These are phyloP conservation scores for Microascus cirrosus DNA, from an alignment of 2,329 filamentous ascomycete species.

Conservation along the genomic window DNA sequence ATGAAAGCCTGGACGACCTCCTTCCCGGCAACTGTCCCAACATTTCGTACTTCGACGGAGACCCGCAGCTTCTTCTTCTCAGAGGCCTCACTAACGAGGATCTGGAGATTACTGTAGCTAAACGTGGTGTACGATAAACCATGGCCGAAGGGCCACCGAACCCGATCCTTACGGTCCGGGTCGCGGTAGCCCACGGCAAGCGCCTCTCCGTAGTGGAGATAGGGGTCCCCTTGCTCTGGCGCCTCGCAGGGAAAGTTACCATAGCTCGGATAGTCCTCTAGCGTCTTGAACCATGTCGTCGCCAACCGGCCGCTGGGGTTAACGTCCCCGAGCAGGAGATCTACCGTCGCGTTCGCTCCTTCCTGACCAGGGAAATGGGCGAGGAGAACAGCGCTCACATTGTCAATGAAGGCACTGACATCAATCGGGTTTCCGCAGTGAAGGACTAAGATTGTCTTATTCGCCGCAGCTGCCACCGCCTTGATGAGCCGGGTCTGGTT, in stretches of 20 bases:
- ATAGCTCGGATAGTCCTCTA: constrained; percentile 8
- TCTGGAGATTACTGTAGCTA: too few species aligned
- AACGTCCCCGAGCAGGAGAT: constrained; percentile 6
- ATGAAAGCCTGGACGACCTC: too few species aligned
- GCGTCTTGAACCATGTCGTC: constrained; percentile 8
- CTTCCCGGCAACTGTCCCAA: too few species aligned
- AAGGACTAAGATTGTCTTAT: constrained; percentile 3
- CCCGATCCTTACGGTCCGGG: too few species aligned
- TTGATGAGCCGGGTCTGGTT: constrained; percentile 5
- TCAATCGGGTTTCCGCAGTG: constrained; percentile 5
- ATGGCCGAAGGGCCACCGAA: too few species aligned
- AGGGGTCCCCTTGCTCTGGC: too few species aligned
- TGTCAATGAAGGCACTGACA: constrained; percentile 7
- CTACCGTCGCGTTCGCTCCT: constrained; percentile 1
- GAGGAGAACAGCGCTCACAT: not conserved
- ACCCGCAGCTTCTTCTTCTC: too few species aligned
- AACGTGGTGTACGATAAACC: too few species aligned
- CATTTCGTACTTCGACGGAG: too few species aligned
- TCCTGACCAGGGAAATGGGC: constrained; percentile 7
- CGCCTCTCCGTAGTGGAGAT: too few species aligned
- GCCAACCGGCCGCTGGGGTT: constrained; percentile 8
- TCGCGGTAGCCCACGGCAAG: too few species aligned
- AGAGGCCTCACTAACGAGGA: too few species aligned
- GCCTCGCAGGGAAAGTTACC: constrained; percentile 6
- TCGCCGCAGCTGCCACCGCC: constrained; percentile 6